Conservation (phyloP, 106 monocot genomes). For the Iris macrosiphon region DNA sequence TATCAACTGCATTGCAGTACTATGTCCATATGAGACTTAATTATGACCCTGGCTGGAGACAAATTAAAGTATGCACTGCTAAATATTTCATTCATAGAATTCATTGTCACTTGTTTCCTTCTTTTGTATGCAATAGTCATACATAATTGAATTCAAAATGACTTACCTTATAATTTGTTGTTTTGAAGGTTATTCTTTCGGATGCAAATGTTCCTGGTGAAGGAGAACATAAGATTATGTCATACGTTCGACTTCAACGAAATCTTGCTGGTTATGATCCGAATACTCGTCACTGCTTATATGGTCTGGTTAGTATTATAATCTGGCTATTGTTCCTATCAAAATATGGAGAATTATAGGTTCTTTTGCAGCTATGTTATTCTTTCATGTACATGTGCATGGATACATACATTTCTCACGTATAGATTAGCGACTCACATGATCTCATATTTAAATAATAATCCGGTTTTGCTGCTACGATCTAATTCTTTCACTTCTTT, state of each 20-base stretch:
- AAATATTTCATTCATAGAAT: background rate
- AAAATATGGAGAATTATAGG: too few species aligned
- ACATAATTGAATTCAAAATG: constrained; percentile 1
- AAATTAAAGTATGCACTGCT: constrained; percentile 58
- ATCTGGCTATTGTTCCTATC: too few species aligned
- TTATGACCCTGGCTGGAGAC: constrained; percentile 89
- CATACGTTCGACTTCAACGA: constrained; percentile 88
- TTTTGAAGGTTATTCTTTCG: constrained; percentile 94
- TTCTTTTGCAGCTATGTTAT: too few species aligned
- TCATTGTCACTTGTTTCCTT: background rate
- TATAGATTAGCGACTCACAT: too few species aligned
- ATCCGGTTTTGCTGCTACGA: too few species aligned
- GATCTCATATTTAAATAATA: too few species aligned
- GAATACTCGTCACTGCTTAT: constrained; percentile 91
- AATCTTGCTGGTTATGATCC: constrained; percentile 86
- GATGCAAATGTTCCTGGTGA: constrained; percentile 99
- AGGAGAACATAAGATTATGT: constrained; percentile 99
- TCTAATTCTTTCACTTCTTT: too few species aligned
- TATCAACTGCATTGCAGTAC: constrained; percentile 82
- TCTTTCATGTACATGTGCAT: constrained; percentile 1
- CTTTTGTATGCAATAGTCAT: background rate
- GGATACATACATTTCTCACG: background rate
- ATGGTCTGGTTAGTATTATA: constrained; percentile 75
- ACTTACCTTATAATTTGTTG: constrained; percentile 15
- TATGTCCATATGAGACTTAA: constrained; percentile 84